Base-by-base conservation (phyloP, 192 early-diverging fungal species). In the Spizellomyces sp. region DNA sequence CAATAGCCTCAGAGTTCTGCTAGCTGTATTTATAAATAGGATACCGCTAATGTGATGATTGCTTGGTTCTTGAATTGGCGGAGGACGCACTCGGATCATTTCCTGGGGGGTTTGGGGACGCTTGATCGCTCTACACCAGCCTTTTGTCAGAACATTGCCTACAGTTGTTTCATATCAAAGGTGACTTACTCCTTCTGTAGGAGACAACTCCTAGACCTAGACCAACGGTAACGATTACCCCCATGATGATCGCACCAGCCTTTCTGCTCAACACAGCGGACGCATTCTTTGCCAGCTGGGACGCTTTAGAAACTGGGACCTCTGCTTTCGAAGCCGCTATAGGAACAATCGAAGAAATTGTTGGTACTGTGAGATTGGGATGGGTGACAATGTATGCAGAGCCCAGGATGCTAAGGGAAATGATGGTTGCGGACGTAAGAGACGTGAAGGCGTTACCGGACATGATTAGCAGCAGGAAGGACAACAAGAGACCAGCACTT, bases 211-310 rank as follows among this genome's bases (percentile, higher is more conserved):
- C 50, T n/a, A 54, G 17, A n/a, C 50, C 50, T 19, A 54, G 50
- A 19, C 50, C 50, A 19, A 19, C 50, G 14, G 50, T 19, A 2
- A 54, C 50, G 17, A 54, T 54, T 54, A 4, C 50, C 0, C 50
- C 50, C 50, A 54, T 54, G 17, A 54, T 54, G 50, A 54, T 54
- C 14, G 50, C 50, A 54, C 50, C 50, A 54, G 50, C 50, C 50
- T 4, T 12, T 19, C 4, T 54, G 50, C 14, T 54, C 50, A 54
- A 54, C 4, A 54, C 50, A 54, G 50, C 12, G 14, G 12, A n/a
- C 17, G 17, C 50, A n/a, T 12, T n/a, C 4, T 54, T 54, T 12
- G 50, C 50, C 14, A n/a, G 2, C 17, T 12, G 50, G 50, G 50
- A 54, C 4, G 12, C 17, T 2, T n/a, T 19, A 19, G 50, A n/a